Evolutionary conservation across 352 stramenopile genomes (phyloP).

Genomic region (Phytophthora hibernalis): DNA sequence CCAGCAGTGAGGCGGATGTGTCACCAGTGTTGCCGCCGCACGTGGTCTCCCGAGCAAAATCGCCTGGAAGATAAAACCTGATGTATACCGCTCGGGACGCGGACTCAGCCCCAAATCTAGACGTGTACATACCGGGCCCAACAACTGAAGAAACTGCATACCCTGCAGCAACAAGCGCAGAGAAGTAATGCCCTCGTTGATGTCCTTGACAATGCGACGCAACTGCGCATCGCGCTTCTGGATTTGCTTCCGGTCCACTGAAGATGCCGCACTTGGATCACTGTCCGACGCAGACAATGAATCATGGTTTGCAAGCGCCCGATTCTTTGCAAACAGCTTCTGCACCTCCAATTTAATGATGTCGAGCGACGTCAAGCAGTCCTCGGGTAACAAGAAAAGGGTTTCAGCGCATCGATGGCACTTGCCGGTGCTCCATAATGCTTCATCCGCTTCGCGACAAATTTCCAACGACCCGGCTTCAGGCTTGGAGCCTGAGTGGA

Average conservation of each 20-base stretch:
- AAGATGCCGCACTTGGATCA: slow-evolving; percentile 17
- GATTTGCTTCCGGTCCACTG: slow-evolving; percentile 53
- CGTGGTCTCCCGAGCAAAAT: slow-evolving; percentile 55
- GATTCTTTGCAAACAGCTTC: slow-evolving; percentile 61
- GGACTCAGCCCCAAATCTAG: slow-evolving; percentile 83
- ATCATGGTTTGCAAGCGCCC: slow-evolving; percentile 35
- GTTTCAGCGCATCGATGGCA: slow-evolving; percentile 64
- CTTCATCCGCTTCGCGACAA: slow-evolving; percentile 74
- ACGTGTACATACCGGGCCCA: slow-evolving; percentile 63
- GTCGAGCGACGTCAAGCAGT: slow-evolving; percentile 65
- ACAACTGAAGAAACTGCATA: slow-evolving; percentile 73
- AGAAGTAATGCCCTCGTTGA: slow-evolving; percentile 67
- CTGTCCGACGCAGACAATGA: slow-evolving; percentile 17
- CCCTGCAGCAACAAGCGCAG: slow-evolving; percentile 73
- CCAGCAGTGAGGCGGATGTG: slow-evolving; percentile 34
- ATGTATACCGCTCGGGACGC: slow-evolving; percentile 78
- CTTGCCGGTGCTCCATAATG: slow-evolving; percentile 59
- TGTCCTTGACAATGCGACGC: slow-evolving; percentile 72
- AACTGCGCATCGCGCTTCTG: slow-evolving; percentile 76
- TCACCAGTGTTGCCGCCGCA: slow-evolving; percentile 22
- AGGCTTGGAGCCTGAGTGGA: slow-evolving; percentile 67
- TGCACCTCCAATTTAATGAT: slow-evolving; percentile 73
- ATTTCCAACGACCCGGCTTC: slow-evolving; percentile 78
- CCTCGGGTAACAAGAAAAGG: slow-evolving; percentile 83
- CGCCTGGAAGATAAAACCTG: slow-evolving; percentile 87